phyloP scores from a whole-genome alignment of 805 yeast genomes.

The Maudiozyma serrabonitensis region DNA sequence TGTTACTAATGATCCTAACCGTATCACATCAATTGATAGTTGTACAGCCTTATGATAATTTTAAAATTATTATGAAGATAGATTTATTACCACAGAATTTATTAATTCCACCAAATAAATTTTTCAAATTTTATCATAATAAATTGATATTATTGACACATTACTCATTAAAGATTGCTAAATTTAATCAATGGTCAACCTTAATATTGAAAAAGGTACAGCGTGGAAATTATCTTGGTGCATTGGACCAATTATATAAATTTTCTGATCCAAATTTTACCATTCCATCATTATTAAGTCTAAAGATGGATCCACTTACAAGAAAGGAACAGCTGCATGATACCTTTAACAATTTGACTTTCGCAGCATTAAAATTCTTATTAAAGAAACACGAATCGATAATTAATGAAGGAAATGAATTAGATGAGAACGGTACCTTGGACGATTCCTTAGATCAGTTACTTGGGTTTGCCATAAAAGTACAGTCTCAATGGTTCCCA shows the following conservation, averaged over 20 bases:
- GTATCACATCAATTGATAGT: conserved; percentile 22
- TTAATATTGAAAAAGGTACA: conserved; percentile 23
- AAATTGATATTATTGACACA: conserved; percentile 18
- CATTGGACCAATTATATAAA: conserved; percentile 16
- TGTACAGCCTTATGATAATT: conserved; percentile 7
- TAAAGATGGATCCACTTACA: conserved; percentile 6
- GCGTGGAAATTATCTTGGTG: conserved; percentile 20
- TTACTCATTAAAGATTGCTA: conserved; percentile 21
- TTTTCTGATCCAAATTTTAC: conserved; percentile 13
- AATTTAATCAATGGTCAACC: conserved; percentile 26
- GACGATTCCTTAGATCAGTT: not conserved
- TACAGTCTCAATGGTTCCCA: conserved; percentile 2
- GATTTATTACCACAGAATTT: conserved; percentile 21
- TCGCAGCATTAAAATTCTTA: conserved; percentile 23
- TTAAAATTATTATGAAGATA: conserved; percentile 9
- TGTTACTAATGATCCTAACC: conserved; percentile 17
- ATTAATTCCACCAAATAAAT: conserved; percentile 20
- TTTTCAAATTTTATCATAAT: conserved; percentile 13
- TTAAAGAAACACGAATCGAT: conserved; percentile 8
- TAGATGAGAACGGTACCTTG: not conserved
- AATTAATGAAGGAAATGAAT: conserved; percentile 9
- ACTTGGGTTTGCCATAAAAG: conserved; percentile 1
- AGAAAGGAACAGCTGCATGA: conserved; percentile 19
- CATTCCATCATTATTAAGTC: conserved; percentile 12
- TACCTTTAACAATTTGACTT: conserved; percentile 24